phyloP scores from a whole-genome alignment of 1,284 basidiomycete species.

The Tilletia setariae region DNA sequence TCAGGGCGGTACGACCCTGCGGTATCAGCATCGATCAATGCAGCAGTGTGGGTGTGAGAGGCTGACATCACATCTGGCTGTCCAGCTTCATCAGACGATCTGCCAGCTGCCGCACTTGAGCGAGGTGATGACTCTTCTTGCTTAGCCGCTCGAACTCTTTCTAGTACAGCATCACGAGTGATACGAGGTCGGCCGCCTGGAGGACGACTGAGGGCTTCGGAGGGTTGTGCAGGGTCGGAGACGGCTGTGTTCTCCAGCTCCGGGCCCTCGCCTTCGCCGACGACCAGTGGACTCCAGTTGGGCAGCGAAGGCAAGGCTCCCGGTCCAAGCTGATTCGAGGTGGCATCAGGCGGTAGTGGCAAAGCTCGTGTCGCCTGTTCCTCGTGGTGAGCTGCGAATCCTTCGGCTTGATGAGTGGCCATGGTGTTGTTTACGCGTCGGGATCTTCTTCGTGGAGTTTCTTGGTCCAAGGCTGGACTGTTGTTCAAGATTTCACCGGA shows the following conservation, averaged over 20 bases:
- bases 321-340: neutral
- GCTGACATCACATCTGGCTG: neutral
- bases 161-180: slow-evolving; percentile 46
- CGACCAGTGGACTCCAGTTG: slow-evolving; percentile 44
- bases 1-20: neutral
- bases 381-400: neutral
- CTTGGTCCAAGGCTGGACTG: neutral
- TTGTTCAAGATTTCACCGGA: slow-evolving; percentile 39
- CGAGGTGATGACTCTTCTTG: slow-evolving; percentile 18
- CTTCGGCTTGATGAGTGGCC: neutral
- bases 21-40: neutral
- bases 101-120: neutral
- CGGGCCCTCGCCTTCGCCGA: slow-evolving; percentile 19
- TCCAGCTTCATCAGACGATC: neutral
- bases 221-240: neutral
- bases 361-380: neutral
- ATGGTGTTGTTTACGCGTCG: neutral
- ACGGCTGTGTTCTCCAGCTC: neutral
- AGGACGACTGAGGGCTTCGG: neutral
- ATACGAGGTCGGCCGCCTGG: slow-evolving; percentile 44
- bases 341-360: slow-evolving; percentile 2
- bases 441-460: slow-evolving; percentile 1
- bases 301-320: slow-evolving; percentile 39
- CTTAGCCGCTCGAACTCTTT: slow-evolving; percentile 44
- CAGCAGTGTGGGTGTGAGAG: slow-evolving; percentile 7